These are phyloP conservation scores for Dentipellis fragilis DNA, from an alignment of 768 basidiomycete species.

Conservation along the genomic window DNA sequence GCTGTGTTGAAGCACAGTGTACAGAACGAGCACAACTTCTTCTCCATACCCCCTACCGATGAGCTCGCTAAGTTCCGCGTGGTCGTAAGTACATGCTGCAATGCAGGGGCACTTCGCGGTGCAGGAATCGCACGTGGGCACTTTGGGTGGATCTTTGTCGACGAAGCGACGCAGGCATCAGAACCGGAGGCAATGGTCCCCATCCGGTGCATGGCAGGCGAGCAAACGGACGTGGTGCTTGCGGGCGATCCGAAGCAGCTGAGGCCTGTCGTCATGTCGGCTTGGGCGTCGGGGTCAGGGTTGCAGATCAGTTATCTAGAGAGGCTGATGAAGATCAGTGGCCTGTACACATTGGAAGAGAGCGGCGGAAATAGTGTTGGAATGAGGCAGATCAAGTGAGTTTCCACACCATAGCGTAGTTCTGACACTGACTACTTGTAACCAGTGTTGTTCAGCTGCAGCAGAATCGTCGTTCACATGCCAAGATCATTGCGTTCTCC, in stretches of 20 bases:
- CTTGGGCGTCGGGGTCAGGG: constrained; percentile 17
- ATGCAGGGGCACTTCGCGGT: constrained; percentile 36
- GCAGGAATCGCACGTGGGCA: constrained; percentile 42
- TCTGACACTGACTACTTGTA: constrained; percentile 1
- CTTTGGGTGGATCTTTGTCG: constrained; percentile 51
- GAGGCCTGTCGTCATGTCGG: constrained; percentile 26
- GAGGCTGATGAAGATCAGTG: constrained; percentile 22
- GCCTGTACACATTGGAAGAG: constrained; percentile 18
- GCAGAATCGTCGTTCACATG: constrained; percentile 13
- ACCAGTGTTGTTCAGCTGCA: constrained; percentile 10
- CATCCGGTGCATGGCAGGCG: constrained; percentile 22
- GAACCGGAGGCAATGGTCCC: constrained; percentile 49
- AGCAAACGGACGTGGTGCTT: constrained; percentile 26
- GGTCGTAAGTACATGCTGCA: constrained; percentile 48
- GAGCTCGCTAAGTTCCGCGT: constrained; percentile 36
- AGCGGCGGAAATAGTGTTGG: constrained; percentile 22
- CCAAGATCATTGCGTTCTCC: constrained; percentile 42
- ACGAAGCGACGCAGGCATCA: constrained; percentile 56
- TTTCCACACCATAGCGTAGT: not conserved
- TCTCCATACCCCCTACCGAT: constrained; percentile 34
- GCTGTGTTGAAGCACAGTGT: constrained; percentile 27
- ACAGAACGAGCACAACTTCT: constrained; percentile 23
- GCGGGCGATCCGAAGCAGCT: constrained; percentile 29
- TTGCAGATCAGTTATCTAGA: constrained; percentile 25
- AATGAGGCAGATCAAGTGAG: no score